phyloP scores from a whole-genome alignment of 768 basidiomycete species.

The Exidia glandulosa region DNA sequence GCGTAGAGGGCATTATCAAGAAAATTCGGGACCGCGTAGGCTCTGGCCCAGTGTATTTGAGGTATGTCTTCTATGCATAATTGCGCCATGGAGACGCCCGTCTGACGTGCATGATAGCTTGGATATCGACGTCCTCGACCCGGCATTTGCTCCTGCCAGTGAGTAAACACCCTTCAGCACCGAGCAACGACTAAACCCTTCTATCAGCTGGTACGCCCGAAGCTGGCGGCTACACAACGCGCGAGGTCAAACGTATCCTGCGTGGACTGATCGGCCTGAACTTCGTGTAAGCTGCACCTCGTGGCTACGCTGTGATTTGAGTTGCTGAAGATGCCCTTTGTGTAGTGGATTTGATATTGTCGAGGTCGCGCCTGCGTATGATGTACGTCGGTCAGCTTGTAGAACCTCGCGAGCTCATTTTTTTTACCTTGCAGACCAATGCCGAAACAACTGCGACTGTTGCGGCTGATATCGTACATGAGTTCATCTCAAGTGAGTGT shows the following conservation, averaged over 20 bases:
- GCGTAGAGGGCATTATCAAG: slow-evolving; percentile 55
- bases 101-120: slow-evolving; percentile 34
- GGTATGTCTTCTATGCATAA: slow-evolving; percentile 17
- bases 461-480: slow-evolving; percentile 58
- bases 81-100: neutral
- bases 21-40: slow-evolving; percentile 66
- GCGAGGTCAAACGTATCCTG: slow-evolving; percentile 71
- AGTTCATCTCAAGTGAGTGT: slow-evolving; percentile 38
- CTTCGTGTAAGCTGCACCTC: slow-evolving; percentile 48
- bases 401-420: no score
- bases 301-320: neutral
- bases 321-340: neutral
- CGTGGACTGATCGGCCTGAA: slow-evolving; percentile 71
- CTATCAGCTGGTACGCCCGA: slow-evolving; percentile 70
- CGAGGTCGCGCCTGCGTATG: slow-evolving; percentile 66
- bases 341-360: slow-evolving; percentile 59
- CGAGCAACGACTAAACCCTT: neutral
- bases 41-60: slow-evolving; percentile 63
- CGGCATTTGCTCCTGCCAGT: slow-evolving; percentile 72
- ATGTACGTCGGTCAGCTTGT: slow-evolving; percentile 30
- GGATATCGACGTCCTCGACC: slow-evolving; percentile 80
- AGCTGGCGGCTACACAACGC: slow-evolving; percentile 73
- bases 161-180: slow-evolving; percentile 15
- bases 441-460: slow-evolving; percentile 61
- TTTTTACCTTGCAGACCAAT: slow-evolving; percentile 12